Conservation (phyloP, 1,284 basidiomycete genomes). For the Boletus mariae region DNA sequence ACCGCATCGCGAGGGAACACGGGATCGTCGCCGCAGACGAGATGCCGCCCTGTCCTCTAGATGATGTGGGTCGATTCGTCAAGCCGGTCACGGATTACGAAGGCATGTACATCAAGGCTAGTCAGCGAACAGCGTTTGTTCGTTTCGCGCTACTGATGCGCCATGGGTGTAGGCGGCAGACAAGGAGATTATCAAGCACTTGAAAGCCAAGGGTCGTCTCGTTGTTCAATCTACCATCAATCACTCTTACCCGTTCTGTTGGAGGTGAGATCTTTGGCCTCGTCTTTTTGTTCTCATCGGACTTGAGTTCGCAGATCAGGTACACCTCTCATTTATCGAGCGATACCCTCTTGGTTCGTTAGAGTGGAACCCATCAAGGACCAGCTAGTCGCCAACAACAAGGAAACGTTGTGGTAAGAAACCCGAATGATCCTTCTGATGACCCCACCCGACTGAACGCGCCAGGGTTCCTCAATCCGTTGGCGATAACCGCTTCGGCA, state of each 20-base stretch:
- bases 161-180: slow-evolving; percentile 70
- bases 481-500: slow-evolving; percentile 92
- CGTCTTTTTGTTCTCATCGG: neutral
- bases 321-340: slow-evolving; percentile 95
- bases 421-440: neutral
- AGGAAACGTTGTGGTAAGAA: slow-evolving; percentile 82
- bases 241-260: slow-evolving; percentile 97
- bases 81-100: slow-evolving; percentile 86
- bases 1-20: slow-evolving; percentile 86
- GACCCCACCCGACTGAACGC: neutral
- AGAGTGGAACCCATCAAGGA: slow-evolving; percentile 84
- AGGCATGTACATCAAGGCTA: slow-evolving; percentile 89
- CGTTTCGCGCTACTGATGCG: slow-evolving; percentile 2
- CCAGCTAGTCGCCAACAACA: slow-evolving; percentile 88
- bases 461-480: slow-evolving; percentile 85
- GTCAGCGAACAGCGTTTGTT: slow-evolving; percentile 6
- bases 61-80: slow-evolving; percentile 88
- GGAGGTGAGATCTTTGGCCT: slow-evolving; percentile 58
- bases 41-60: slow-evolving; percentile 94
- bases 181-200: slow-evolving; percentile 87
- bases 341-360: slow-evolving; percentile 96
- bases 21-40: slow-evolving; percentile 83
- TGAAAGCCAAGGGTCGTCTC: slow-evolving; percentile 87
- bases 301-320: slow-evolving; percentile 57
- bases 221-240: slow-evolving; percentile 85